Evolutionary conservation across 1,284 basidiomycete genomes (phyloP).

Genomic region (Athelia psychrophila): DNA sequence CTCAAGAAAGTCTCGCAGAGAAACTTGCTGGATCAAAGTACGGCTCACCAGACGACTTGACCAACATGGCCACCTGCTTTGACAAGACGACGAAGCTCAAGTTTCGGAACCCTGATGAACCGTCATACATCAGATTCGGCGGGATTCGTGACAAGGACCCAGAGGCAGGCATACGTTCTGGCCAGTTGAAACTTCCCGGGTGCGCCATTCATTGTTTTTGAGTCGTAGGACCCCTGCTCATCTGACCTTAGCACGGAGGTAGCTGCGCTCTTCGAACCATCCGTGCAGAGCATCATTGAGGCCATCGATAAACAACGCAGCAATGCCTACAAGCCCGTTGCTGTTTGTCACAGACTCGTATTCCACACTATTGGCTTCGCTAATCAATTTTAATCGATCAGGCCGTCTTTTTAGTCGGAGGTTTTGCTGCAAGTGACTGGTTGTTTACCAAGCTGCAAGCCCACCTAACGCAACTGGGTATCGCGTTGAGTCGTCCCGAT

Average conservation of each 20-base stretch:
- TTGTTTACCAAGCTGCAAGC: conserved; percentile 25
- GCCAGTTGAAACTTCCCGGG: conserved; percentile 37
- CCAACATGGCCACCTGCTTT: conserved; percentile 34
- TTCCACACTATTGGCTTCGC: neutral
- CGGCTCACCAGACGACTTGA: conserved; percentile 23
- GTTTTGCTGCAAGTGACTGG: conserved; percentile 38
- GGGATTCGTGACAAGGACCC: conserved; percentile 32
- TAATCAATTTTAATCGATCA: too few species aligned
- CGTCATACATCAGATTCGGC: conserved; percentile 40
- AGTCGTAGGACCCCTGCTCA: neutral
- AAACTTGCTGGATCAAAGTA: conserved; percentile 32
- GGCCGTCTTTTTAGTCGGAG: conserved; percentile 37
- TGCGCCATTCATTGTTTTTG: conserved; percentile 14
- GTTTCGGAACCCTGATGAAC: conserved; percentile 31
- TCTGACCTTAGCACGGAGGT: conserved; percentile 21
- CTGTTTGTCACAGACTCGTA: conserved; percentile 14
- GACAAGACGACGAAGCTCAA: conserved; percentile 38
- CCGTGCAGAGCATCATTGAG: conserved; percentile 27
- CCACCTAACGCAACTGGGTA: conserved; percentile 21
- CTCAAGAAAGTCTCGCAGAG: conserved; percentile 16
- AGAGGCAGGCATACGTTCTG: conserved; percentile 33
- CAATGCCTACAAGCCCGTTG: conserved; percentile 21
- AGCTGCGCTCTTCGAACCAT: conserved; percentile 37
- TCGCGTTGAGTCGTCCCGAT: conserved; percentile 41
- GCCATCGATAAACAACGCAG: conserved; percentile 29